Evolutionary conservation across 176 grass and related monocot genomes (phyloP).

Genomic region (Urochloa ruziziensis): DNA sequence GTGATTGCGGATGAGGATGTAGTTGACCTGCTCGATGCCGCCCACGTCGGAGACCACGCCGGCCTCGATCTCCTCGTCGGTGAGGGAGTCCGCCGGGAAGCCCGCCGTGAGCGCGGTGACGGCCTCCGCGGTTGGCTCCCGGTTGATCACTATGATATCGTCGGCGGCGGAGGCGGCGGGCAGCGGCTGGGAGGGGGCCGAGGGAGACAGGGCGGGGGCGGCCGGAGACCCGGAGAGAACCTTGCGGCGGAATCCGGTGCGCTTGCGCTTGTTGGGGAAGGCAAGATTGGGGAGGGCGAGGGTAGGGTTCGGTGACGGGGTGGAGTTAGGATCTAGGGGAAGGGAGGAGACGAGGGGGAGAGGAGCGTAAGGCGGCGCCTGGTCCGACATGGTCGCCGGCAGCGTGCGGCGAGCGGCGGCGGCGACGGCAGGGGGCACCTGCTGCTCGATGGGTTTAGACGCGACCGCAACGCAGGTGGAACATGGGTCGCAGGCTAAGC

Average conservation of each 20-base stretch:
- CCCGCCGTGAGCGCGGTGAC: slow-evolving; percentile 83
- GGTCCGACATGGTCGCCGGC: slow-evolving; percentile 57
- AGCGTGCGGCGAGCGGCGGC: neutral
- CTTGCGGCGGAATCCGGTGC: slow-evolving; percentile 92
- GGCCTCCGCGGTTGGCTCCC: slow-evolving; percentile 88
- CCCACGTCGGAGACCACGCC: slow-evolving; percentile 85
- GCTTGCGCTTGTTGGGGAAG: slow-evolving; percentile 83
- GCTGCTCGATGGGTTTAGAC: slow-evolving; percentile 21
- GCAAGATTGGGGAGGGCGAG: slow-evolving; percentile 40
- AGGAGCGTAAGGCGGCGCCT: slow-evolving; percentile 31
- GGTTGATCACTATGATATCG: slow-evolving; percentile 98
- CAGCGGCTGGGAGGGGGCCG: neutral
- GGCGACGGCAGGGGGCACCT: neutral
- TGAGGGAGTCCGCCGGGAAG: slow-evolving; percentile 91
- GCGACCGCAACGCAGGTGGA: neutral
- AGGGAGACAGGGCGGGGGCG: neutral
- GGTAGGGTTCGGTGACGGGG: neutral
- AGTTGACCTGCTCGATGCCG: slow-evolving; percentile 98
- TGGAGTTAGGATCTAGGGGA: slow-evolving; percentile 38
- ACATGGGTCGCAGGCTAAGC: neutral
- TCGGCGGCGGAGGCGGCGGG: slow-evolving; percentile 42
- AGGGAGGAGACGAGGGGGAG: slow-evolving; percentile 37
- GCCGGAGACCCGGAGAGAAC: slow-evolving; percentile 38
- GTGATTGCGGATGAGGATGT: slow-evolving; percentile 98
- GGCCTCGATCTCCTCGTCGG: slow-evolving; percentile 98